Conservation (phyloP, 257 asterid genomes). For the Fraxinus excelsior region DNA sequence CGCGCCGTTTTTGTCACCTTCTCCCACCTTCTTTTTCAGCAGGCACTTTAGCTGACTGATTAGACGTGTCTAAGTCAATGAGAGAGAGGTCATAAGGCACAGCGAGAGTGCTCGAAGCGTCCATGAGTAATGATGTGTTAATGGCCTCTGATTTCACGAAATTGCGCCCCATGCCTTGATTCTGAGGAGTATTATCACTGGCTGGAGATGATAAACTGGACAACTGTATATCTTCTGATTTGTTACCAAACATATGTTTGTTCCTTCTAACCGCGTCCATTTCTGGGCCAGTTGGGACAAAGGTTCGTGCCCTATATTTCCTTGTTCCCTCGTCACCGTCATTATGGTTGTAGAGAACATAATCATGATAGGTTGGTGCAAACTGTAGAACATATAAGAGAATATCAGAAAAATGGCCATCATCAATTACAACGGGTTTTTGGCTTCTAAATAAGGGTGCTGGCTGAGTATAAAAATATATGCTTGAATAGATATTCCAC, state of each 20-base stretch:
- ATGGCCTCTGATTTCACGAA: constrained; percentile 56
- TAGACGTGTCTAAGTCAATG: constrained; percentile 76
- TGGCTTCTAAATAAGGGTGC: background rate
- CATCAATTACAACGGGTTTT: background rate
- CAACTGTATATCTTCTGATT: constrained; percentile 64
- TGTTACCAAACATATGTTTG: constrained; percentile 62
- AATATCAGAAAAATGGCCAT: background rate
- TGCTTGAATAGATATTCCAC: constrained; percentile 34
- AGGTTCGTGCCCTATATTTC: constrained; percentile 91
- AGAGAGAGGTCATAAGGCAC: constrained; percentile 68
- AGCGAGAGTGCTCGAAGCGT: constrained; percentile 45
- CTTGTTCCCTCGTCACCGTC: constrained; percentile 88
- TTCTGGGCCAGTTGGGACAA: constrained; percentile 93
- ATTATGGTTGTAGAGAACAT: constrained; percentile 86
- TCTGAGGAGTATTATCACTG: constrained; percentile 35
- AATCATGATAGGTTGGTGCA: constrained; percentile 97
- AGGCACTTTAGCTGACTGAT: constrained; percentile 56
- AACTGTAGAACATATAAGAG: constrained; percentile 50
- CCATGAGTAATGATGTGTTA: constrained; percentile 59
- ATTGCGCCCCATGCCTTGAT: constrained; percentile 31
- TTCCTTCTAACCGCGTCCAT: constrained; percentile 87
- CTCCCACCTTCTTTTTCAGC: constrained; percentile 47
- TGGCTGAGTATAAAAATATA: background rate
- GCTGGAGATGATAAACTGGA: constrained; percentile 62
- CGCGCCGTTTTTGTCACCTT: constrained; percentile 38